A percentile compares a stretch with the other conserved stretches of the same genome.
These are phyloP conservation scores for Tolypocladium ovalisporum DNA, from an alignment of 2,329 filamentous ascomycete species.

Conservation along the genomic window DNA sequence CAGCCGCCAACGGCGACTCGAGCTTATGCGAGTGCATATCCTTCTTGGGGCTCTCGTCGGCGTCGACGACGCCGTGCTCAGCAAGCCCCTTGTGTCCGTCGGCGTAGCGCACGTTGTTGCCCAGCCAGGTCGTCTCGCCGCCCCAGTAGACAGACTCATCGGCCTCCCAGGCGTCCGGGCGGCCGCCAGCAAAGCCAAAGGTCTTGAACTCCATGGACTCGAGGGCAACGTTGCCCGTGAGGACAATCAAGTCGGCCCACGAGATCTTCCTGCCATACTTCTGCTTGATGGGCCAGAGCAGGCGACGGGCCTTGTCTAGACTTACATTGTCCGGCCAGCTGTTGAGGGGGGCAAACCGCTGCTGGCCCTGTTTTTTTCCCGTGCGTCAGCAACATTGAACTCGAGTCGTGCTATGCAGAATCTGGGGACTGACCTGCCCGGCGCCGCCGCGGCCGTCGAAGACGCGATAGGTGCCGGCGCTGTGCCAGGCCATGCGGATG, in stretches of 20 bases:
- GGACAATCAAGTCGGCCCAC: conserved; percentile 62
- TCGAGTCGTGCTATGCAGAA: background rate
- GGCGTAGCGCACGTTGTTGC: conserved; percentile 61
- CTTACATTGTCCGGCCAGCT: conserved; percentile 70
- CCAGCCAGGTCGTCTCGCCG: conserved; percentile 62
- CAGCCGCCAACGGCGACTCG: conserved; percentile 55
- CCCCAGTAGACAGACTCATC: conserved; percentile 73
- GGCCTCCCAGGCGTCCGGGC: conserved; percentile 62
- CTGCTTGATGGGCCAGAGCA: conserved; percentile 74
- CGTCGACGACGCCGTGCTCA: conserved; percentile 19
- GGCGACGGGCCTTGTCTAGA: conserved; percentile 70
- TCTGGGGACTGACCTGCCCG: conserved; percentile 32
- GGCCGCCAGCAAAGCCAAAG: conserved; percentile 64
- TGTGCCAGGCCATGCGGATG: conserved; percentile 74
- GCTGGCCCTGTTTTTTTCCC: conserved; percentile 41
- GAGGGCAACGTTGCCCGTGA: conserved; percentile 66
- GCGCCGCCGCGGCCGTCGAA: conserved; percentile 65
- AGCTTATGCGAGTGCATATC: conserved; percentile 51
- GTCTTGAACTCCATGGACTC: conserved; percentile 68
- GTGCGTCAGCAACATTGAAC: background rate
- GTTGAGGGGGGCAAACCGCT: conserved; percentile 68
- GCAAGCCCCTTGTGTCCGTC: conserved; percentile 32
- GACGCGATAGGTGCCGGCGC: conserved; percentile 67
- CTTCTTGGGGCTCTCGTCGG: conserved; percentile 25
- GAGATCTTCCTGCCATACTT: conserved; percentile 79